A percentile compares a stretch with the other conserved stretches of the same genome.
These are phyloP conservation scores for Coniochaeta sp. DNA, from an alignment of 2,329 filamentous ascomycete species.

Conservation along the genomic window DNA sequence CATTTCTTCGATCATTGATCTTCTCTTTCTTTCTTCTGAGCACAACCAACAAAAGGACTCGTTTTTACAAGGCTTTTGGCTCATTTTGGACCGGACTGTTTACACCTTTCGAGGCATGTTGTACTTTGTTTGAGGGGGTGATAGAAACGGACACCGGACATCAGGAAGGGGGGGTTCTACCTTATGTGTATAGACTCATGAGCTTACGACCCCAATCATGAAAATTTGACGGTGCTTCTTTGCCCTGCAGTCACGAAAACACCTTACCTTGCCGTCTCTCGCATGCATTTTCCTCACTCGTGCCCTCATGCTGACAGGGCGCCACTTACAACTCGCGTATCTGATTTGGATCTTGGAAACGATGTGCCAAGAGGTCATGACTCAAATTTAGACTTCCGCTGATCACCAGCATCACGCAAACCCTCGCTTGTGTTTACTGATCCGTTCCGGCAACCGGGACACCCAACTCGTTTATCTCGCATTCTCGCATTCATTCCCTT, in stretches of 20 bases:
- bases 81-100: not conserved
- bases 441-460: no score
- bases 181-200: slow-evolving; percentile 1
- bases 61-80: not conserved
- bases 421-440: no score
- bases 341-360: no score
- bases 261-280: no score
- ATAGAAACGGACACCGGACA: not conserved
- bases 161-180: not conserved
- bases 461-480: no score
- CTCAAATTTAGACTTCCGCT: no score
- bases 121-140: not conserved
- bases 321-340: no score
- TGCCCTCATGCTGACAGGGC: no score
- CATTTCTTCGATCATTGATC: not conserved
- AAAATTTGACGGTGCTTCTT: not conserved
- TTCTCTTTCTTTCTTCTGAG: not conserved
- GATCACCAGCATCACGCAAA: no score
- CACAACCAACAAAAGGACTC: not conserved
- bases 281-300: no score
- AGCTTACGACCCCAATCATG: not conserved
- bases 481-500: no score
- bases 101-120: slow-evolving; percentile 9
- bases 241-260: not conserved
- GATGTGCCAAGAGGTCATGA: no score